Evolutionary conservation across 495 filamentous ascomycete species (phyloP).

Genomic region (Articulospora tetracladia): DNA sequence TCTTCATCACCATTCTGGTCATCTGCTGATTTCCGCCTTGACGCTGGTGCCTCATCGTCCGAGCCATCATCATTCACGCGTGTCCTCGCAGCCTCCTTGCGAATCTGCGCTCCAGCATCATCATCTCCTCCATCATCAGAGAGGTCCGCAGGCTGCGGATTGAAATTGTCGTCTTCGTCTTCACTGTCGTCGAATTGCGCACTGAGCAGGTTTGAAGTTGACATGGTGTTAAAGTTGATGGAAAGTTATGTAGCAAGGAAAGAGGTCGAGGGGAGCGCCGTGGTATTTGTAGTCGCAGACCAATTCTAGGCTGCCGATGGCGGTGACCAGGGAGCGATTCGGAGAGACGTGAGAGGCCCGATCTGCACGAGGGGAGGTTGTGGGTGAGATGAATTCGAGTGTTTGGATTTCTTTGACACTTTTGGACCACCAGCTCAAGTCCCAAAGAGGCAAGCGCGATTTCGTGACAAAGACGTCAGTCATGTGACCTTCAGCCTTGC

Average conservation of each 20-base stretch:
- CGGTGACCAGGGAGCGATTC: background rate
- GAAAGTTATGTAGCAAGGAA: background rate
- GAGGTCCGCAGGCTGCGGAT: conserved; percentile 62
- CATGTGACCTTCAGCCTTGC: background rate
- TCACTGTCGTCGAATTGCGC: conserved; percentile 60
- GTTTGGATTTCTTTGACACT: background rate
- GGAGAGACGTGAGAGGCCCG: background rate
- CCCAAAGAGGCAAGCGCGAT: background rate
- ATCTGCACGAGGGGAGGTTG: background rate
- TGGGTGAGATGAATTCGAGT: background rate
- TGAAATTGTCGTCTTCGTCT: conserved; percentile 83
- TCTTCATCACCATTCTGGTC: conserved; percentile 39
- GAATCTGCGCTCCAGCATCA: conserved; percentile 20
- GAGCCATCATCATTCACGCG: conserved; percentile 16
- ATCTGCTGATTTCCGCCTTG: conserved; percentile 18
- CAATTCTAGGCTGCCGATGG: background rate
- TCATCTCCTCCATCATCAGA: conserved; percentile 64
- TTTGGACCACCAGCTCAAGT: background rate
- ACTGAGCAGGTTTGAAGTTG: conserved; percentile 42
- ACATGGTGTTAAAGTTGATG: conserved; percentile 35
- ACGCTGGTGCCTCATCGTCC: conserved; percentile 10
- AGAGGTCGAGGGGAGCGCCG: background rate
- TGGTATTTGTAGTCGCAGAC: background rate
- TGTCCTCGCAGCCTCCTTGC: conserved; percentile 23
- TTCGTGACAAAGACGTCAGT: background rate